Evolutionary conservation across 176 grass and related monocot species (phyloP).

Genomic region (Tuctoria greenei): DNA sequence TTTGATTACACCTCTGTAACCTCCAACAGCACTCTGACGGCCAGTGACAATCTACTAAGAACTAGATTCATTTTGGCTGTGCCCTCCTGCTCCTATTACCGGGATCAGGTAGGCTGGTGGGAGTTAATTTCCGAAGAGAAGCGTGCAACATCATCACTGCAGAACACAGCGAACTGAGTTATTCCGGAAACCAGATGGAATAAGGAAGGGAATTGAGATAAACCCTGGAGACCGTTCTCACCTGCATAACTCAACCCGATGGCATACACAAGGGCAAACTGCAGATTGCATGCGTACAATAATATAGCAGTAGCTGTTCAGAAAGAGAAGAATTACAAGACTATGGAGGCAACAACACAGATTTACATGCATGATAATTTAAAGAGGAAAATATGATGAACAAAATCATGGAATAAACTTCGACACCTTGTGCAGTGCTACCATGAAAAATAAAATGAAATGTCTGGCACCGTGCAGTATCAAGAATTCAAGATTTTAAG

Average conservation of each 20-base stretch:
- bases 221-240: slow-evolving; percentile 19
- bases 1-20: not conserved
- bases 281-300: slow-evolving; percentile 74
- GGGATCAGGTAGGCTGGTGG: slow-evolving; percentile 52
- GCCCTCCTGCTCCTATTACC: slow-evolving; percentile 41
- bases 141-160: slow-evolving; percentile 85
- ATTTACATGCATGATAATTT: not conserved
- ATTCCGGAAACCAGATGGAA: slow-evolving; percentile 8
- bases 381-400: not conserved
- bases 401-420: not conserved
- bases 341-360: not conserved
- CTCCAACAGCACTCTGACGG: not conserved
- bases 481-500: not conserved
- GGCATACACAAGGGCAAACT: slow-evolving; percentile 71
- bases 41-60: not conserved
- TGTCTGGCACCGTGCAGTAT: not conserved
- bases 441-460: not conserved
- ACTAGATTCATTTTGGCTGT: slow-evolving; percentile 42
- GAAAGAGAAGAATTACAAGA: slow-evolving; percentile 1
- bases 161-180: slow-evolving; percentile 19
- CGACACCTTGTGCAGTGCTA: not conserved
- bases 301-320: slow-evolving; percentile 53
- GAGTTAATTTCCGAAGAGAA: slow-evolving; percentile 82
- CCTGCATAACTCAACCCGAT: slow-evolving; percentile 74
- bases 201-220: not conserved